Evolutionary conservation across 2,329 filamentous ascomycete genomes (phyloP), one percentile per base, ranked within the genome.

Genomic region (Pyrenochaeta sp.): DNA sequence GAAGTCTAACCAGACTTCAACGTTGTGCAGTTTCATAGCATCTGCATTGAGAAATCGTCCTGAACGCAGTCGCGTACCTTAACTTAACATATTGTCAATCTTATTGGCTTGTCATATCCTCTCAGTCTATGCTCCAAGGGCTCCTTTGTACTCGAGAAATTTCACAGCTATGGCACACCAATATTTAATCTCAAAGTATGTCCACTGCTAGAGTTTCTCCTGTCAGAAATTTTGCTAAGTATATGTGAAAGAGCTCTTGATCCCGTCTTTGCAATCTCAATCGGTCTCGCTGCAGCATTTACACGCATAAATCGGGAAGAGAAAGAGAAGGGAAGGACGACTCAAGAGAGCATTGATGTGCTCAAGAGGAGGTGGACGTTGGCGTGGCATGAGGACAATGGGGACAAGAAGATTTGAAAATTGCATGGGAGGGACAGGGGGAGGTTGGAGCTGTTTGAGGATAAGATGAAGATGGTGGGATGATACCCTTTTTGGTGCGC

Each of bases 201-300:
- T 48, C n/a, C 27, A n/a, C 15, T 29, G 31, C n/a, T 19, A 18
- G 7, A 5, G n/a, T 20, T 19, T 7, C 17, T 19, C 21, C 28
- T 3, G 21, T 31, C 8, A 7, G 3, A 11, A 21, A 34, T 14
- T 22, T 32, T 43, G 4, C 21, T 32, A 22, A 39, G 11, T 10
- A 4, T 7, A 10, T 17, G 10, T 26, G 18, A 20, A 35, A 79
- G 76, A 60, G 57, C 65, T 32, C 69, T 79, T 39, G 77, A 80
- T 44, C 77, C 77, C 24, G 42, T 78, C 40, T 80, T 79, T 61
- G 76, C 77, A 21, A 55, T 78, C 37, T 68, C 68, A n/a, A 74
- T 79, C 41, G 77, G 77, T 35, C 51, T 73, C 37, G 65, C 69
- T 0, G 77, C 77, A 6, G 76, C 76, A 10, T 60, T 53, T 4